A percentile compares a stretch with the other conserved stretches of the same genome.
phyloP scores from a whole-genome alignment of 148 eudicot genomes.

The Pharnaceum exiguum region DNA sequence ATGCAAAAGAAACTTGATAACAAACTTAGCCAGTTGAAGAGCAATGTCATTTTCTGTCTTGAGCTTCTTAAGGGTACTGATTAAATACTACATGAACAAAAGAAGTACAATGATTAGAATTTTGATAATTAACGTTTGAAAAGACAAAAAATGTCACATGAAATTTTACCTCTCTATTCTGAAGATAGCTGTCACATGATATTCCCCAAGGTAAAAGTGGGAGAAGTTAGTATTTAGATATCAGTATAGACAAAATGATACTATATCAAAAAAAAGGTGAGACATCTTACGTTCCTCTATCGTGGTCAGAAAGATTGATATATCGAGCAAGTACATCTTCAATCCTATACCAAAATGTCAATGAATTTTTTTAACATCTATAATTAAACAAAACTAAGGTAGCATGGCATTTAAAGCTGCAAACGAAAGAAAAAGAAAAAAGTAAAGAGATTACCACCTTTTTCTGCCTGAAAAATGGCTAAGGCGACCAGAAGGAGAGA shows the following conservation, averaged over 20 bases:
- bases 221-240: neutral
- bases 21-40: constrained; percentile 45
- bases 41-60: constrained; percentile 67
- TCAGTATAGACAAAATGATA: neutral
- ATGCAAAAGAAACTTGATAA: neutral
- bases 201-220: neutral
- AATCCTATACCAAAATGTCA: constrained; percentile 29
- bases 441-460: constrained; percentile 33
- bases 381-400: neutral
- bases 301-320: constrained; percentile 55
- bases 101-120: neutral
- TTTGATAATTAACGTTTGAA: neutral
- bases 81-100: constrained; percentile 41
- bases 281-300: constrained; percentile 50
- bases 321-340: constrained; percentile 68
- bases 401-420: neutral
- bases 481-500: constrained; percentile 68
- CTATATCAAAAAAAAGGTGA: neutral
- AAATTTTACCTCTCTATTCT: constrained; percentile 39
- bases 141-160: neutral
- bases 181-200: constrained; percentile 27
- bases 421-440: neutral
- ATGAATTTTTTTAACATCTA: neutral
- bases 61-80: constrained; percentile 45
- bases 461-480: constrained; percentile 64